Base-by-base conservation (phyloP, 169 alveolate genomes). In the Cryptosporidium ubiquitum region DNA sequence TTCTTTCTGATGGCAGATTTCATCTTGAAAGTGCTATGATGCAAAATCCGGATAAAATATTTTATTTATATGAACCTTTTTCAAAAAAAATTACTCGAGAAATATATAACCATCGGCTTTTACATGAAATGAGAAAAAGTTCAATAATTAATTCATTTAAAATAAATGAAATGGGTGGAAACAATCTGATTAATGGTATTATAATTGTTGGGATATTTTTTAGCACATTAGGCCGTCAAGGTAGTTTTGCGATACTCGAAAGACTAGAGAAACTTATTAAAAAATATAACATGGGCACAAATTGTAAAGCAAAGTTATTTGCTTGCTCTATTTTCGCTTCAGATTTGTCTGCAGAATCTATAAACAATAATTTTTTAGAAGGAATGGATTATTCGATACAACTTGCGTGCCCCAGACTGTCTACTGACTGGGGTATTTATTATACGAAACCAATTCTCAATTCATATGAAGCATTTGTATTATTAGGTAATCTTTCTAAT, bases 1-100 rank as follows among this genome's bases (percentile, higher is more conserved):
- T 98, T 70, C 94, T 99, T 26, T 98, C 99, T 26, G 99, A 98
- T 93, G 99, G 99, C 0, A 94, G 99, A 91, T 99, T 99, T 94
- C 99, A 99, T 93, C 95, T 99, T 92, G 99, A 99, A 94, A 95
- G 99, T 84, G 96, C 99, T 33, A 97, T 98, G 98, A 99, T 99
- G 29, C 98, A 96, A 84, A 98, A 99, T 92, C 99, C 99, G 33
- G 92, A 94, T 57, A 91, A 95, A 70, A 69, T 70, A 44, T 96
- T 97, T 86, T 98, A 84, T 84, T 95, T 98, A 91, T 98, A 97
- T 91, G 97, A 98, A 91, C 99, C 99, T 49, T 98, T 96, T 93
- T 91, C 95, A 44, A 95, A 96, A 91, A 84, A 92, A 64, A 89
- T 97, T 60, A 94, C 98, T 26, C 93, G 91, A 42, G 99, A 97